Evolutionary conservation across 177 flowering plant species (phyloP), one percentile per base, ranked within the genome.

Genomic region (Vitis hybrid): DNA sequence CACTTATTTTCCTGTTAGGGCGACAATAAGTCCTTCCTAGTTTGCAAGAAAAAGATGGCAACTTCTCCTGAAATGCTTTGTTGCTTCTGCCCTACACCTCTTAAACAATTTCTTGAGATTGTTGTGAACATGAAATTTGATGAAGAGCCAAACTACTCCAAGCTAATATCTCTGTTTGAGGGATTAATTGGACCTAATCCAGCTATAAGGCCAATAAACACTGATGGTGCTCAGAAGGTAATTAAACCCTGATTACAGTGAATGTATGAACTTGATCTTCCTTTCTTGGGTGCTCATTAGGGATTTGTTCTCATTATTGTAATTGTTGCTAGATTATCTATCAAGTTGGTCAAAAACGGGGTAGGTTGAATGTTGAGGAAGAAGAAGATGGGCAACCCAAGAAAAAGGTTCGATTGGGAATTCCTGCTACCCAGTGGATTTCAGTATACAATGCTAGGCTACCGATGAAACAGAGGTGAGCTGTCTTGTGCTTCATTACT

Each of bases 171-270:
- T 64, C 66, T 92, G 68, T 92, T 92, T 80, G 93, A 89, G 62
- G 84, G 91, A 48, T 68, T 91, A 58, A 74, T 92, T 62, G 96
- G 94, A 68, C 77, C 91, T 67, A 84, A 88, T 80, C 95, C 98
- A 11, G 87, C 98, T 57, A 63, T 87, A 60, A 80, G 96, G 77
- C 98, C 98, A 19, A 82, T 92, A 34, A 92, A 88, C 75, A 92
- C 89, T 23, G 98, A 92, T 73, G 98, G 98, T 64, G 98, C 98
- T 68, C 96, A 89, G 56, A 91, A 91, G 91, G 98, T 91, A 57
- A 19, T 66, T 4, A 39, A 39, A 39, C 45, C 45, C 45, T 39
- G 45, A 39, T 39, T 39, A 39, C 11, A 64, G 15, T 54, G 58
- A 54, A 18, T 1, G 39, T 51, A 45, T n/a, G 11, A 6, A 23